Evolutionary conservation across 1,139 yeast genomes (phyloP), one percentile per base, ranked within the genome.

Genomic region (Kluyveromyces sp.): DNA sequence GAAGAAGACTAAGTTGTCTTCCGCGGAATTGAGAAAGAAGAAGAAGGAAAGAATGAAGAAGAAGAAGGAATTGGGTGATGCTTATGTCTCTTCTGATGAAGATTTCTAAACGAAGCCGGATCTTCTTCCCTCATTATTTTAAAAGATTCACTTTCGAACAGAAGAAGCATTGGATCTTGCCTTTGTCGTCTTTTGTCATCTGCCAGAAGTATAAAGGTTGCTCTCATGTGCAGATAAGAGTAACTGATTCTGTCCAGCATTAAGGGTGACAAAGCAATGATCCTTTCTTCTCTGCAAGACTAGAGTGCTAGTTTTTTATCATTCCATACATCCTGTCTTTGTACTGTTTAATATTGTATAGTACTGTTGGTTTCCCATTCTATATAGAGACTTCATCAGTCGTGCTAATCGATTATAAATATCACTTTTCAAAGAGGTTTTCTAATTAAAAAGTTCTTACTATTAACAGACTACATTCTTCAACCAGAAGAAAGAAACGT

Each of bases 41-140:
- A 92, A 92, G 96, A 92, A 92, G 95, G 98, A 92, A 78, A 88
- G 98, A 83, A 89, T 92, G 97, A 87, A 85, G 86, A 92, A 89
- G 94, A 92, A 92, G 96, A 92, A 92, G 95, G 95, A 84, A 73
- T 74, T 88, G 71, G 97, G 97, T 80, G 98, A 92, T 68, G 97
- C 94, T 71, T 92, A 92, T 71, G 96, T 88, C 60, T 89, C 96
- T 58, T 84, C 94, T 57, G 97, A 88, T 64, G 97, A 89, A 58
- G 66, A 59, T 44, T 57, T 55, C 42, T 59, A 57, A 47, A 48
- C 48, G 41, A 38, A 38, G 41, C 41, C 41, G 41, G 41, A 38
- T 32, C 41, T 38, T 38, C 41, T n/a, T n/a, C n/a, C n/a, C n/a
- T n/a, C 32, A 13, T 38, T 19, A 20, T 30, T 38, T 30, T 38